phyloP scores from a whole-genome alignment of 176 grass and related monocot genomes.

The bread wheat (Triticum aestivum) region IWGSC_CS_RefSeq_v2.1 NC_057809.1:478363429-478363928 shows the following conservation, averaged over 20 bases:
- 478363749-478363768: constrained; percentile 61
- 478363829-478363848: constrained; percentile 51
- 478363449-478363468: constrained; percentile 49
- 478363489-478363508: constrained; percentile 65
- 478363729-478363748: constrained; percentile 80
- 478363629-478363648: constrained; percentile 67
- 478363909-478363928: constrained; percentile 61
- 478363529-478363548: constrained; percentile 61
- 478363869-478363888: constrained; percentile 46
- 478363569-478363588: constrained; percentile 66
- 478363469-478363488: constrained; percentile 71
- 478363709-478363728: constrained; percentile 70
- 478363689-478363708: constrained; percentile 64
- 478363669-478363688: constrained; percentile 82
- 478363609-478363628: constrained; percentile 74
- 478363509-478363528: constrained; percentile 52
- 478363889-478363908: constrained; percentile 72
- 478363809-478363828: constrained; percentile 75
- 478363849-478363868: constrained; percentile 58
- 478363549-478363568: constrained; percentile 78
- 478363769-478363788: constrained; percentile 61
- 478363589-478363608: constrained; percentile 76
- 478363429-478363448: constrained; percentile 89
- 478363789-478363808: constrained; percentile 68
- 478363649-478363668: constrained; percentile 77